Base-by-base conservation (phyloP, 352 stramenopile genomes). In the Pythium periplocum region DNA sequence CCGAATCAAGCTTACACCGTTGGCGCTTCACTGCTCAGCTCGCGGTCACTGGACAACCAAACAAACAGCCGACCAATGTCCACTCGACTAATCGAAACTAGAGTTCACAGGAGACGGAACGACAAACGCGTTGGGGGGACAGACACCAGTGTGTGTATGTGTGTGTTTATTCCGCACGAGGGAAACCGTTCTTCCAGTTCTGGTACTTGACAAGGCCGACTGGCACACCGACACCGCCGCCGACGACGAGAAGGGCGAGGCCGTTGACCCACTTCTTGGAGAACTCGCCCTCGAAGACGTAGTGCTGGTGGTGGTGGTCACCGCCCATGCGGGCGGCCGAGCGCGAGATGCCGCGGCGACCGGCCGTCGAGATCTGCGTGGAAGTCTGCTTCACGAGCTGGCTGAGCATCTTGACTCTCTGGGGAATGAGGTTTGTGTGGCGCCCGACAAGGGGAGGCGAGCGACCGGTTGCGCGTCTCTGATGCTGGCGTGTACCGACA, bases 101-200 rank as follows among this genome's bases (percentile, higher is more conserved):
- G 17, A 26, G 17, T 26, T 26, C 17, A 26, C 17, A 26, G 17
- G 17, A 26, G 17, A 26, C 17, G 17, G 17, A 26, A 26, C 17
- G 17, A 26, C 17, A 26, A 26, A 26, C 17, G 17, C 17, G 17
- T 26, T 26, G 17, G 17, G 17, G 17, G 17, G 17, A 26, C 17
- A 26, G 17, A 26, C 17, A 26, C 17, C 17, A 26, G 17, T 26
- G 17, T 26, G 17, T 26, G 17, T 26, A 26, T 26, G 17, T 26
- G 17, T 26, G 17, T 26, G 45, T 50, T 91, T 91, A 87, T 68
- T 83, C 65, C 55, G 81, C 69, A 59, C 85, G 83, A 40, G 83
- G 83, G 66, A 94, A 94, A 34, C 83, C 83, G 72, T 90, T 81
- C 79, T 94, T 94, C 75, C 75, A 94, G 81, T 94, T 94, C 72